Base-by-base conservation (phyloP, 2,329 filamentous ascomycete genomes). In the Scedosporium apiospermum region DNA sequence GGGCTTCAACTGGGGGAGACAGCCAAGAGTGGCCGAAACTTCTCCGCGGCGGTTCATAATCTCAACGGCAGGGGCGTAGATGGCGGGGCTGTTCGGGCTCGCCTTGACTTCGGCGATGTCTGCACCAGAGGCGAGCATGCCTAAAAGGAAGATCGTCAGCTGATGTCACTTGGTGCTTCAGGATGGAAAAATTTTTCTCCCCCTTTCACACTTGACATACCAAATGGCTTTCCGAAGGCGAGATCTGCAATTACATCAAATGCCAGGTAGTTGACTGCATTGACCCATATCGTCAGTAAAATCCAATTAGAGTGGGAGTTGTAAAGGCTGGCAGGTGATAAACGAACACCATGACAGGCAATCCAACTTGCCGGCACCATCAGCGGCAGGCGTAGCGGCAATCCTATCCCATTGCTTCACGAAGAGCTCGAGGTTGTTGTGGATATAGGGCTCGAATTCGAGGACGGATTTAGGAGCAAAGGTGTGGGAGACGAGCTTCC, bases 401-500 rank as follows among this genome's bases (percentile, higher is more conserved):
- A 93, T 76, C 18, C 78, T 78, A 70, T 91, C 89, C 82, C 91
- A 91, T 72, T 91, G 86, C 64, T 78, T 77, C 26, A 89, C 85
- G 63, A 96, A 89, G 14, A 86, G 76, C 64, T 88, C 85, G 3
- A 96, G 81, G 72, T 96, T 96, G 66, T 81, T 78, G 71, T 90
- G 88, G 67, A 96, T 93, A 74, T 93, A 96, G 60, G 91, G 89
- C 77, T 96, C 92, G 71, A 96, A 96, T 72, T 96, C 87, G 64
- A 82, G 81, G 62, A 96, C 82, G 9, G 85, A 90, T 76, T 93
- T 96, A 65, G 88, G 82, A 14, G 87, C 90, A 76, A 96, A 96
- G 38, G 90, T 95, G 73, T 96, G 91, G 1, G 90, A 87, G 58
- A 96, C 85, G 2, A 90, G 88, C 82, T 96, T 96, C 69, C 92